Conservation (phyloP, 176 grass and related monocot species). For the Triticum monococcum region DNA sequence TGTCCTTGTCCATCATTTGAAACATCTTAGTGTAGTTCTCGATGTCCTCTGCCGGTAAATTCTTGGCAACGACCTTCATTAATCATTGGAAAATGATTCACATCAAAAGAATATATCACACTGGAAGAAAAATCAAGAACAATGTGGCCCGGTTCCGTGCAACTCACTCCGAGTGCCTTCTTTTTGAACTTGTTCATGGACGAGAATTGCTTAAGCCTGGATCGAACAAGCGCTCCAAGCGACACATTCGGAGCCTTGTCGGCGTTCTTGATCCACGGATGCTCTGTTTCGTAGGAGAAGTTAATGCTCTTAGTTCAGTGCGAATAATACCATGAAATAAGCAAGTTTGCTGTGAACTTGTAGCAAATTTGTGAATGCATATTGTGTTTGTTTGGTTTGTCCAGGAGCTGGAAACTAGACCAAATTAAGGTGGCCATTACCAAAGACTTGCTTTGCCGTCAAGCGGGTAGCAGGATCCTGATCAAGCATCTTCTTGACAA, state of each 20-base stretch:
- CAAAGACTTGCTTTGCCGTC: conserved; percentile 64
- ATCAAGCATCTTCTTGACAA: conserved; percentile 78
- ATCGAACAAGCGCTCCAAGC: conserved; percentile 70
- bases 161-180: conserved; percentile 78
- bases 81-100: conserved; percentile 16
- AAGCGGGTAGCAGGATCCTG: conserved; percentile 56
- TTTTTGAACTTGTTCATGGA: conserved; percentile 96
- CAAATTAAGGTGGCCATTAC: conserved; percentile 30
- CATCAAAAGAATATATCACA: not conserved
- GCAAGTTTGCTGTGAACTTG: not conserved
- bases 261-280: conserved; percentile 82
- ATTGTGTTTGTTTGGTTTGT: not conserved
- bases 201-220: conserved; percentile 82
- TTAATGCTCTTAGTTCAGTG: conserved; percentile 15
- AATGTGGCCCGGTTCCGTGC: not conserved
- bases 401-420: conserved; percentile 13
- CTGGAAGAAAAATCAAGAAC: conserved; percentile 2
- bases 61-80: conserved; percentile 71
- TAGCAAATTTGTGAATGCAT: conserved; percentile 4
- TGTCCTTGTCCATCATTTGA: conserved; percentile 78
- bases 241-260: conserved; percentile 68
- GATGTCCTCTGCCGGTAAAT: conserved; percentile 64
- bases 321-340: not conserved
- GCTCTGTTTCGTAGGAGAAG: conserved; percentile 47
- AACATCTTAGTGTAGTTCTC: conserved; percentile 72